Percentiles rank a stretch among this genome's conserved stretches.
Evolutionary conservation across 108 stramenopile genomes (phyloP).

Genomic region (Parietichytrium sp.): DNA sequence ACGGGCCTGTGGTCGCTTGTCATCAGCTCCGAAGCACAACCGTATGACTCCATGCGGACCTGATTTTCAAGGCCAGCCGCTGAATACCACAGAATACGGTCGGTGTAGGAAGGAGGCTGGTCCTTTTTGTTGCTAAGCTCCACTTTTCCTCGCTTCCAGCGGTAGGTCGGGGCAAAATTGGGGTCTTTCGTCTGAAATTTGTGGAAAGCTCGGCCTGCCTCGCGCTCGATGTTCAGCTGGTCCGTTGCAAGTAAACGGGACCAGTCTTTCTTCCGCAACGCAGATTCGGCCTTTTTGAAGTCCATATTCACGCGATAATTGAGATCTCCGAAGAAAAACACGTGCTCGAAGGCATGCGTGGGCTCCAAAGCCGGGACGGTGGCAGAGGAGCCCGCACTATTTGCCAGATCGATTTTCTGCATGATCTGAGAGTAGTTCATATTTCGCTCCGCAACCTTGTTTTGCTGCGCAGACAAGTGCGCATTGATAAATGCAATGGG

Average conservation of each 20-base stretch:
- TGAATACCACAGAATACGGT: constrained; percentile 39
- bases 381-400: neutral
- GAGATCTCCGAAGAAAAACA: constrained; percentile 50
- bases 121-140: constrained; percentile 36
- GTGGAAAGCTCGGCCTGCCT: neutral
- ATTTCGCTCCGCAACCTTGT: constrained; percentile 55
- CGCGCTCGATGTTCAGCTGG: constrained; percentile 35
- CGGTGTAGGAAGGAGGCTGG: constrained; percentile 49
- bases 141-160: constrained; percentile 32
- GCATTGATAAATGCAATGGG: constrained; percentile 49
- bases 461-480: constrained; percentile 57
- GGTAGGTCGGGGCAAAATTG: constrained; percentile 50
- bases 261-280: neutral
- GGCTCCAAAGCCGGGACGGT: neutral
- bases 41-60: constrained; percentile 19
- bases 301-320: constrained; percentile 51
- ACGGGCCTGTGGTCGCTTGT: constrained; percentile 54
- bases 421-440: constrained; percentile 34
- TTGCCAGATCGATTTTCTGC: neutral
- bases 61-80: neutral
- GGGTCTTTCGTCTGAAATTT: constrained; percentile 12
- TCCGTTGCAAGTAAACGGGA: neutral
- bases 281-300: neutral
- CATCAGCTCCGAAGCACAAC: constrained; percentile 31
- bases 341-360: constrained; percentile 37